Evolutionary conservation across 1,284 basidiomycete species (phyloP), one percentile per base, ranked within the genome.

Genomic region (Phellopilus nigrolimitatus): DNA sequence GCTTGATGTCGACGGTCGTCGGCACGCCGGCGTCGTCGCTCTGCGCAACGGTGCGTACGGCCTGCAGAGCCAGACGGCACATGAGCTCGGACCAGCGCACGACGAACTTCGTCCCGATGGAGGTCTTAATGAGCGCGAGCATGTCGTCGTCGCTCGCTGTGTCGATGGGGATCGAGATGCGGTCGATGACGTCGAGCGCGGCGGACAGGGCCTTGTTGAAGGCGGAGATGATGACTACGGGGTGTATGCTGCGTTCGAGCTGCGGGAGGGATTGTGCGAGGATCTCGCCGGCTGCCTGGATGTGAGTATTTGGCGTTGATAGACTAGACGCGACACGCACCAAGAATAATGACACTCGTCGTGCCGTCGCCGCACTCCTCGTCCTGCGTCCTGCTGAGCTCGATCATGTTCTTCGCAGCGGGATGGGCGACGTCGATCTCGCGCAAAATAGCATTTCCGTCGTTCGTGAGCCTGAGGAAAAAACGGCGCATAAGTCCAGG

Each of bases 371-470:
- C 95, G 58, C 97, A 95, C 66, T 99, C 95, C 71, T 99, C 95
- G 60, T 99, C 97, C 69, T 98, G 95, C 3, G 97, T 98, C 64
- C 95, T 75, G 63, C 91, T 90, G 17, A 99, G 82, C 70, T 99
- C 95, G 61, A 99, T 98, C 95, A 99, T 99, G 61, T 95, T 95
- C 74, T 98, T 99, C 28, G 95, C 95, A 22, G 95, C 95, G 0
- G 97, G 97, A 63, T 98, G 95, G 3, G 93, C 93, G 22, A 99
- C 95, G 59, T 99, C 95, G 59, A 98, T 98, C 69, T 99, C 95
- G 54, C 95, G 85, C 34, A 98, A 73, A 59, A 99, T 98, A 8
- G 95, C 95, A 63, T 98, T 97, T 19, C 97, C 95, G 65, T 99
- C 95, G 68, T 98, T 98, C 4, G 95, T 99, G 40, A 98, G 73